These are phyloP conservation scores for Suhomyces coccinellae DNA, from an alignment of 1,139 yeast genomes.

Conservation along the genomic window DNA sequence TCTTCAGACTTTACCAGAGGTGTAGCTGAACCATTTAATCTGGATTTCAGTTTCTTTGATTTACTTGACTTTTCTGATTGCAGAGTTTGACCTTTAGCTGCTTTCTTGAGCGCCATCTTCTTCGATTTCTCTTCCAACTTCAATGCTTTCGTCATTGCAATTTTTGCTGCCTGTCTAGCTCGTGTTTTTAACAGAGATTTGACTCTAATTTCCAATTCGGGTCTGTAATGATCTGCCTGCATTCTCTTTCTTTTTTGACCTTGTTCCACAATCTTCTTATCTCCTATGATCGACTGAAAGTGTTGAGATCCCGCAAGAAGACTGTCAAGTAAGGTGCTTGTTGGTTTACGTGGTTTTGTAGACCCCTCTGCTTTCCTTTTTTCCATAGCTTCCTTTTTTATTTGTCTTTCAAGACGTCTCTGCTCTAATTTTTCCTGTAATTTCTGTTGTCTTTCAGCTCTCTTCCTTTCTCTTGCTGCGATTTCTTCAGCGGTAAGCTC, in stretches of 20 bases:
- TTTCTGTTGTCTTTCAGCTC: slow-evolving; percentile 5
- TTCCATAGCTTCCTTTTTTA: not conserved
- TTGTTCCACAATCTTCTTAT: slow-evolving; percentile 28
- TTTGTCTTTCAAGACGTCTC: slow-evolving; percentile 7
- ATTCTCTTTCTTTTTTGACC: slow-evolving; percentile 38
- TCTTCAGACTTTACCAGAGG: slow-evolving; percentile 1
- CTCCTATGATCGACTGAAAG: slow-evolving; percentile 43
- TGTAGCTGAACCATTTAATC: not conserved
- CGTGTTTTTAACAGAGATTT: slow-evolving; percentile 7
- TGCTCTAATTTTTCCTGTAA: slow-evolving; percentile 10
- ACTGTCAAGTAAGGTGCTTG: slow-evolving; percentile 2
- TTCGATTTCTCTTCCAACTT: slow-evolving; percentile 2
- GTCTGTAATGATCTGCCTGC: slow-evolving; percentile 27
- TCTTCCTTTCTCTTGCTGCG: slow-evolving; percentile 4
- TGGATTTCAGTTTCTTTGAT: not conserved
- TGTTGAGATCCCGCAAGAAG: slow-evolving; percentile 25
- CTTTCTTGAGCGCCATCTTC: not conserved
- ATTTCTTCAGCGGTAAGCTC: slow-evolving; percentile 9
- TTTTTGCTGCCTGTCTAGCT: slow-evolving; percentile 11
- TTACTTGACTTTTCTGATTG: too few relatives aligned
- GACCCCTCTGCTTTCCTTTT: slow-evolving; percentile 1
- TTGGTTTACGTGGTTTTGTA: not conserved
- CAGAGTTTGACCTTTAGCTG: too few relatives aligned
- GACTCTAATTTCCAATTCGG: slow-evolving; percentile 18
- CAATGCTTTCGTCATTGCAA: slow-evolving; percentile 6